Base-by-base conservation (phyloP, 2,329 filamentous ascomycete species). In the Cercospora nicotianae region DNA sequence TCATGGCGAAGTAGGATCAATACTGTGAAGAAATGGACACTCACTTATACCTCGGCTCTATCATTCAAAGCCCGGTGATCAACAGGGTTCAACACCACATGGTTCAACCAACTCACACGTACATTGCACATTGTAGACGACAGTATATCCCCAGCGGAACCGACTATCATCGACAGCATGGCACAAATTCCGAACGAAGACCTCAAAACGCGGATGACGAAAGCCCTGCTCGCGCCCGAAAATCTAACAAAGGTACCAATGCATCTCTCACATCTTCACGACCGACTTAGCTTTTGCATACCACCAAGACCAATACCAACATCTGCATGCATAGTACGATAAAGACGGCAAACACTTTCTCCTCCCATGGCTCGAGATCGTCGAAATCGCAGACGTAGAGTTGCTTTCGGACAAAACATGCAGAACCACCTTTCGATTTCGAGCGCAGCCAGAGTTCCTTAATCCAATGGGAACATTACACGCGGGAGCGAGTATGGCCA, bases 401-500 rank as follows among this genome's bases (percentile, higher is more conserved):
- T 63, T 67, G 26, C 53, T 68, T 23, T 69, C 70, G 3, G 58
- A 66, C 20, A 67, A 64, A 31, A 64, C 63, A 13, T 66, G 65
- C 58, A 67, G 42, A 57, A 53, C 65, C 6, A 69, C 65, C 10
- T 72, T 72, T 23, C 66, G 67, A 30, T 74, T 74, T 39, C 61
- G 62, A 1, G 70, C 72, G 0, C 69, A 69, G n/a, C 68, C 65
- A 12, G 70, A 74, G 36, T 73, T 73, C 45, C 60, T 73, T 10
- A 74, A 74, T 31, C 72, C 70, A 0, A 68, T 71, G 63, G 71
- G 72, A 23, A 70, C 67, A 10, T 60, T 74, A 0, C 69, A 72
- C 23, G 72, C 72, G 3, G 72, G 72, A 51, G 70, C 67, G 7
- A 72, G 70, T 16, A 64, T 66, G 10, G 70, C 72, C 8, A 70